phyloP scores from a whole-genome alignment of 805 yeast species.

The Scheffersomyces lignosus region DNA sequence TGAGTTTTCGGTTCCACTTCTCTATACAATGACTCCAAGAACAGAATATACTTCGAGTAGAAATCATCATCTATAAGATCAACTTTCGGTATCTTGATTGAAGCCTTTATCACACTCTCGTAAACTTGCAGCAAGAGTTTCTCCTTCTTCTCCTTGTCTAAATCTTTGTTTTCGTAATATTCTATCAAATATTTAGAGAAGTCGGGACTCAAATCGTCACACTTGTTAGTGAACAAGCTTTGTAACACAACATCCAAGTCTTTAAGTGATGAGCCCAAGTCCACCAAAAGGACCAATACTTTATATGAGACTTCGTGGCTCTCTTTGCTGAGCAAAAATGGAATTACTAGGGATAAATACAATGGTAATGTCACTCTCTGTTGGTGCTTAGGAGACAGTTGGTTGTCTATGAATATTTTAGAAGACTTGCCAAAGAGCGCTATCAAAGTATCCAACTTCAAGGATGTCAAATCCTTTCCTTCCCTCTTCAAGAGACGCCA shows the following conservation, averaged over 20 bases:
- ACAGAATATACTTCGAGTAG: slow-evolving; percentile 17
- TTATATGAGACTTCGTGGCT: slow-evolving; percentile 12
- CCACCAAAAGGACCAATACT: slow-evolving; percentile 25
- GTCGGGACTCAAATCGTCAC: slow-evolving; percentile 10
- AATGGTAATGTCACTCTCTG: slow-evolving; percentile 19
- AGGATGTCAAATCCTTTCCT: neutral
- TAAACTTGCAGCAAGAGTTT: slow-evolving; percentile 13
- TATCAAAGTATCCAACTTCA: neutral
- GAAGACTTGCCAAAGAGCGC: neutral
- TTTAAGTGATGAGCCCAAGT: slow-evolving; percentile 21
- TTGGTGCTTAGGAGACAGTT: neutral
- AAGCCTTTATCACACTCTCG: slow-evolving; percentile 11
- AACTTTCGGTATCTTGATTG: neutral
- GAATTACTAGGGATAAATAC: slow-evolving; percentile 26
- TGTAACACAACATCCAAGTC: slow-evolving; percentile 11
- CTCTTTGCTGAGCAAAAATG: slow-evolving; percentile 13
- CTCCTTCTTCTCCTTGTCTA: neutral
- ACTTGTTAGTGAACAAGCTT: slow-evolving; percentile 10
- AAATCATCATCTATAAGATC: slow-evolving; percentile 20
- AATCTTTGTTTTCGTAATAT: slow-evolving; percentile 5
- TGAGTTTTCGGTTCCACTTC: slow-evolving; percentile 32
- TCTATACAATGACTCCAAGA: slow-evolving; percentile 29
- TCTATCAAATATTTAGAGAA: slow-evolving; percentile 16
- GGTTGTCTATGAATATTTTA: neutral
- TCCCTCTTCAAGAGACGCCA: neutral